phyloP scores from a whole-genome alignment of 108 stramenopile species.

The Cyclotella cryptica region DNA sequence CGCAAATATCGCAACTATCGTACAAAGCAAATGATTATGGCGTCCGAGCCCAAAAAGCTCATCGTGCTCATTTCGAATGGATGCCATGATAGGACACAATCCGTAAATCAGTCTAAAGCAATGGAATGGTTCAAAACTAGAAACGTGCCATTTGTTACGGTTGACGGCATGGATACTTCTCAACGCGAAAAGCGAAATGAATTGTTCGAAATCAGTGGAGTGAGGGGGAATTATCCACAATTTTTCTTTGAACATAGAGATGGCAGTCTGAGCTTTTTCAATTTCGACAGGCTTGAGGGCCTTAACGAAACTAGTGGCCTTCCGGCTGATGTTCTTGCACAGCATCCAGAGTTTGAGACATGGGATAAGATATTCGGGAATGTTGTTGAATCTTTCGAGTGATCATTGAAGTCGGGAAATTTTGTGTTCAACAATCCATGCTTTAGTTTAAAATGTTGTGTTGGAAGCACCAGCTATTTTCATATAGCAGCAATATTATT shows the following conservation, averaged over 20 bases:
- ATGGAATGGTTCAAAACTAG: slow-evolving; percentile 31
- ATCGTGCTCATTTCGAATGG: slow-evolving; percentile 39
- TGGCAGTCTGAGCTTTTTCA: slow-evolving; percentile 51
- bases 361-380: slow-evolving; percentile 69
- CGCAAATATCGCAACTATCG: slow-evolving; percentile 34
- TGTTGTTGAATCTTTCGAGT: slow-evolving; percentile 53
- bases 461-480: no score
- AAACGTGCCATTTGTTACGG: slow-evolving; percentile 43
- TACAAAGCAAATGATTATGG: slow-evolving; percentile 27
- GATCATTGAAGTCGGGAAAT: slow-evolving; percentile 17
- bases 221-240: slow-evolving; percentile 80
- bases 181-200: slow-evolving; percentile 60
- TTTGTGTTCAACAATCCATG: neutral
- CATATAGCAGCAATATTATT: no score
- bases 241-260: slow-evolving; percentile 68
- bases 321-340: slow-evolving; percentile 55
- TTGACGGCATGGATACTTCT: slow-evolving; percentile 68
- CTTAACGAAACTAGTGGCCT: slow-evolving; percentile 69
- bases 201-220: slow-evolving; percentile 70
- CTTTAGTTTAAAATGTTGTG: no score
- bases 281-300: slow-evolving; percentile 59
- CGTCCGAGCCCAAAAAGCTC: slow-evolving; percentile 37
- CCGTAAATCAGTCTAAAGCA: slow-evolving; percentile 44
- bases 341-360: slow-evolving; percentile 60
- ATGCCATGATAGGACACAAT: slow-evolving; percentile 41